Base-by-base conservation (phyloP, 2,329 filamentous ascomycete species). In the Calonectria montana region DNA sequence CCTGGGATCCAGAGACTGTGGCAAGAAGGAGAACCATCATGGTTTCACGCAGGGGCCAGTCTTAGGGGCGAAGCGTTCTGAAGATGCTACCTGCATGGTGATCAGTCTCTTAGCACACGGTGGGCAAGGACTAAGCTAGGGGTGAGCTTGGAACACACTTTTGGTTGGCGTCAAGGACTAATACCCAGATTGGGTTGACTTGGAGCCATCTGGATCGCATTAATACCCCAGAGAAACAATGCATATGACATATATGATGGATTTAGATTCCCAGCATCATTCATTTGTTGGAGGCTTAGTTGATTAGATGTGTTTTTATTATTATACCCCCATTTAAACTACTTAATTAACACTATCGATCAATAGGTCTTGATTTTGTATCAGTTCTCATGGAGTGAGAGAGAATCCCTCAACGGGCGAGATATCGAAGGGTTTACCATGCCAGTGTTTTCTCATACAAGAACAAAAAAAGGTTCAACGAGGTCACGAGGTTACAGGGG, bases 1-100 rank as follows among this genome's bases (percentile, higher is more conserved):
- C 85, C 5, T 93, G 91, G 91, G 87, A 92, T 77, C 83, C 89
- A 2, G 86, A 87, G 27, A 82, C 82, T 1, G 89, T 87, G 15
- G 86, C 87, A 1, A 85, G 82, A 77, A 84, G 88, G 65, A 84
- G 88, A 65, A 82, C 79, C 25, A 82, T 82, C 39, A 85, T 83
- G 77, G 79, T 82, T 37, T 76, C 78, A 48, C 79, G 75, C 62
- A 68, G 73, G 57, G 84, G 70, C 23, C 76, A 73, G 66, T 71
- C 61, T 9, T 73, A 74, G 53, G 70, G 62, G n/a, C 50, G 29
- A 25, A 23, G 55, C 35, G 27, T 48, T 67, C 68, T 53, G 53
- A 29, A 57, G 53, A 25, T 63, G 39, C 25, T 66, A 65, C 61
- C 66, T 62, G 2, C 41, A 37, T 41, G 47, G 23, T 27, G 29